These are phyloP conservation scores for Tolypocladium tundrense DNA, from an alignment of 2,329 filamentous ascomycete genomes.

Conservation along the genomic window DNA sequence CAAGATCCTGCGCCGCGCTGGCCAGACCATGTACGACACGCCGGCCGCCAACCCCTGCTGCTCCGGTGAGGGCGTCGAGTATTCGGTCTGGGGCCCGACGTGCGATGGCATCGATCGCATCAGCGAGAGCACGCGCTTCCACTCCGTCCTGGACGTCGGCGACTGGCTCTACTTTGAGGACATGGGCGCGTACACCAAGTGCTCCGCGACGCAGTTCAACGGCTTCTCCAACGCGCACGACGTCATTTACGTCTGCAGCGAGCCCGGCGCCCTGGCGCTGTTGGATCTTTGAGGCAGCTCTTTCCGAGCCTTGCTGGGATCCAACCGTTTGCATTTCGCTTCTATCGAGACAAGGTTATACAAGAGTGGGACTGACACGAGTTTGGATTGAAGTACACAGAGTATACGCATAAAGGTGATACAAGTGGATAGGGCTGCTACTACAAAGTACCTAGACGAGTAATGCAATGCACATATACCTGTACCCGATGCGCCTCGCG, in stretches of 20 bases:
- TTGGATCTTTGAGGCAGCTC: constrained; percentile 24
- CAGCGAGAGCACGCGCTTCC: constrained; percentile 67
- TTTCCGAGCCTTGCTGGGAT: not conserved
- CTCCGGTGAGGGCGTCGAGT: constrained; percentile 53
- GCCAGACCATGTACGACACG: constrained; percentile 49
- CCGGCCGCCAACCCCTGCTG: constrained; percentile 35
- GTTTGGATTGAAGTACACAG: not conserved
- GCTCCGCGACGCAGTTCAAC: constrained; percentile 95
- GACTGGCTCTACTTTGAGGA: constrained; percentile 99
- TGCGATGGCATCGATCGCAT: constrained; percentile 98
- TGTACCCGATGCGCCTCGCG: not conserved
- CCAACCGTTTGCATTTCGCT: not conserved
- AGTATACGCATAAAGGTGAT: not conserved
- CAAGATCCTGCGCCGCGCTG: constrained; percentile 60
- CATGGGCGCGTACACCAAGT: constrained; percentile 98
- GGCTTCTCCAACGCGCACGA: constrained; percentile 90
- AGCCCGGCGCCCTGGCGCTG: constrained; percentile 73
- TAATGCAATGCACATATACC: not conserved
- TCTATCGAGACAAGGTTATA: not conserved
- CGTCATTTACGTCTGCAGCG: constrained; percentile 89
- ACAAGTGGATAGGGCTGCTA: not conserved
- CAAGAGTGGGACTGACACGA: not conserved
- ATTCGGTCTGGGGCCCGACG: constrained; percentile 96
- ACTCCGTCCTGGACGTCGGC: constrained; percentile 72
- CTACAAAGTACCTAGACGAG: not conserved